Conservation (phyloP, 176 grass and related monocot species). For the Oryza longistaminata region DNA sequence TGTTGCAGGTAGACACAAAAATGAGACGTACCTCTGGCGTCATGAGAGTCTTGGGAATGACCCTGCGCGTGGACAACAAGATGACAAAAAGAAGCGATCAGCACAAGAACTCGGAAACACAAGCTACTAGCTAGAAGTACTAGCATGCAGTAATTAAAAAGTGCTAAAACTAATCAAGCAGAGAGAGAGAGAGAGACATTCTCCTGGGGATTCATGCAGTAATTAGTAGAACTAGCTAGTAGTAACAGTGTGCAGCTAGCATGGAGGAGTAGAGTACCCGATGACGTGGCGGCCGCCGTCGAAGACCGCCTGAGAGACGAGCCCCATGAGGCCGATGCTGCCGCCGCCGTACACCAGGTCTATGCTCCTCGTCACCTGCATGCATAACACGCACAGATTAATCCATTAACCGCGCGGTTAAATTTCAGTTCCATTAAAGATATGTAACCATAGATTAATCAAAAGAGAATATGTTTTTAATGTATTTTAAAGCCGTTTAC, state of each 20-base stretch:
- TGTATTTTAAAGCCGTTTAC: no score
- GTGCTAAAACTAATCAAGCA: background rate
- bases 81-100: constrained; percentile 47
- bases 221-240: no score
- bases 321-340: constrained; percentile 92
- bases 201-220: constrained; percentile 35
- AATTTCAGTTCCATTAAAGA: background rate
- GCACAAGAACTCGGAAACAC: background rate
- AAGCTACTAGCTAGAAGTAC: background rate
- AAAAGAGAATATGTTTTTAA: no score
- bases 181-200: background rate
- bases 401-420: background rate
- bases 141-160: background rate
- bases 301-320: constrained; percentile 93
- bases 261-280: constrained; percentile 32
- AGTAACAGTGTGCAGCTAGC: no score
- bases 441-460: no score
- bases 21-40: constrained; percentile 72
- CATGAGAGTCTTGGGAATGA: constrained; percentile 99
- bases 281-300: constrained; percentile 94
- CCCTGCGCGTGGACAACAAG: constrained; percentile 69
- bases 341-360: constrained; percentile 99
- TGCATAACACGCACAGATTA: no score
- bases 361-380: constrained; percentile 78
- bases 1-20: background rate